Percentiles rank a stretch among this genome's conserved stretches.
Conservation (phyloP, 305 asterid genomes). For the Andrographis paniculata region DNA sequence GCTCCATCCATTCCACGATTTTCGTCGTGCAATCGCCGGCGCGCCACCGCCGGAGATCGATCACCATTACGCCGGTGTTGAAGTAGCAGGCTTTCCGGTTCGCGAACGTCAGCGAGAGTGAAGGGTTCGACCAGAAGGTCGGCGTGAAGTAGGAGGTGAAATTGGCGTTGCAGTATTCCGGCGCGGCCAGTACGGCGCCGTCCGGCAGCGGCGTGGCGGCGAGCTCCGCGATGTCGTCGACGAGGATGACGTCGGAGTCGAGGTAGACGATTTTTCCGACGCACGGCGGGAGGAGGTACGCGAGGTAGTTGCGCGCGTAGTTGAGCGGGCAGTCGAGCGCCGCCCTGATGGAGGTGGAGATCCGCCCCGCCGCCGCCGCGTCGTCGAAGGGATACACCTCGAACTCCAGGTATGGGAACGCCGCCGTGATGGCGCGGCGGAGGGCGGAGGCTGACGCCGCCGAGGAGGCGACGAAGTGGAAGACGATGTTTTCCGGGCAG, state of each 20-base stretch:
- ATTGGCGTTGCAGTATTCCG: conserved; percentile 44
- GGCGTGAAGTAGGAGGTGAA: conserved; percentile 37
- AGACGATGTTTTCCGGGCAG: conserved; percentile 41
- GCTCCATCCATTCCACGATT: conserved; percentile 57
- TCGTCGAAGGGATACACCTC: conserved; percentile 28
- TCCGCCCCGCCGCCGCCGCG: conserved; percentile 24
- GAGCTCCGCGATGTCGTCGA: conserved; percentile 34
- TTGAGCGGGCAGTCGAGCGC: conserved; percentile 45
- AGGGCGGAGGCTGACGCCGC: conserved; percentile 15
- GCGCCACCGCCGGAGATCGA: conserved; percentile 54
- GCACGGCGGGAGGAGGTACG: conserved; percentile 22
- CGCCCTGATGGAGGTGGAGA: conserved; percentile 39
- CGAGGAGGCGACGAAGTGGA: conserved; percentile 32
- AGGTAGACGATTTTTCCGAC: conserved; percentile 38
- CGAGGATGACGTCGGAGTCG: conserved; percentile 38
- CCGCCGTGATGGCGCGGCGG: conserved; percentile 26
- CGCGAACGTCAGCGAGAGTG: conserved; percentile 21
- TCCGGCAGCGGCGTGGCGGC: conserved; percentile 17
- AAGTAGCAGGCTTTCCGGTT: conserved; percentile 42
- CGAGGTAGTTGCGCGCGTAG: conserved; percentile 38
- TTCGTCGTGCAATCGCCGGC: conserved; percentile 30
- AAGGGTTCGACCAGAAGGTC: conserved; percentile 28
- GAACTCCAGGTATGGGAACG: conserved; percentile 44
- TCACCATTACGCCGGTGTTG: conserved; percentile 61
- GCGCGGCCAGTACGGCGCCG: conserved; percentile 33